Conservation (phyloP, 257 asterid species). For the Solanum stenotomum region DNA sequence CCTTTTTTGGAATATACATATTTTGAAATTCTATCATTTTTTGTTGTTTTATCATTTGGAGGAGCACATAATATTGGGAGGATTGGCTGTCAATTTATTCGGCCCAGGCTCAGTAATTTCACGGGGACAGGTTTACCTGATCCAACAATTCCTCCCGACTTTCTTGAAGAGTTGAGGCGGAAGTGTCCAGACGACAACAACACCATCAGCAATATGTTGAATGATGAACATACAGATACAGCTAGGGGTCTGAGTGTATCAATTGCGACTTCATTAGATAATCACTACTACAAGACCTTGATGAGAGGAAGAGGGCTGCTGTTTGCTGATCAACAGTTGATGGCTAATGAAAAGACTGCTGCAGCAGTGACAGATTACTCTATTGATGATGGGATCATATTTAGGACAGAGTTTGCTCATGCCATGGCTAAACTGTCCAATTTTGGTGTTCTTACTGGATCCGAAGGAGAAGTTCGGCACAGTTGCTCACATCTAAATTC, state of each 20-base stretch:
- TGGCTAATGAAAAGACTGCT: conserved; percentile 18
- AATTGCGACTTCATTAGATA: conserved; percentile 2
- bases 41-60: no score
- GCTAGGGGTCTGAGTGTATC: background rate
- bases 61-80: no score
- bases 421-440: conserved; percentile 26
- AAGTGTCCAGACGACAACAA: background rate
- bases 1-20: no score
- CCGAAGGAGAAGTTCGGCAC: conserved; percentile 19
- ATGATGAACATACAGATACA: background rate
- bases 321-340: conserved; percentile 25
- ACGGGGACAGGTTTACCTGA: no score
- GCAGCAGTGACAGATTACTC: conserved; percentile 11
- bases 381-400: conserved; percentile 11
- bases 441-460: conserved; percentile 8
- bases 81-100: no score
- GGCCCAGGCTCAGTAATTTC: no score
- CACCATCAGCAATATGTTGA: background rate
- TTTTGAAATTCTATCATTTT: no score
- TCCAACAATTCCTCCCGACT: no score
- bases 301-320: conserved; percentile 17
- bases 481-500: conserved; percentile 12
- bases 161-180: no score
- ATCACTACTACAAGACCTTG: conserved; percentile 15
- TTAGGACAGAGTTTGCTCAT: conserved; percentile 15